Conservation (phyloP, 768 basidiomycete species). For the Leccinum boreale region DNA sequence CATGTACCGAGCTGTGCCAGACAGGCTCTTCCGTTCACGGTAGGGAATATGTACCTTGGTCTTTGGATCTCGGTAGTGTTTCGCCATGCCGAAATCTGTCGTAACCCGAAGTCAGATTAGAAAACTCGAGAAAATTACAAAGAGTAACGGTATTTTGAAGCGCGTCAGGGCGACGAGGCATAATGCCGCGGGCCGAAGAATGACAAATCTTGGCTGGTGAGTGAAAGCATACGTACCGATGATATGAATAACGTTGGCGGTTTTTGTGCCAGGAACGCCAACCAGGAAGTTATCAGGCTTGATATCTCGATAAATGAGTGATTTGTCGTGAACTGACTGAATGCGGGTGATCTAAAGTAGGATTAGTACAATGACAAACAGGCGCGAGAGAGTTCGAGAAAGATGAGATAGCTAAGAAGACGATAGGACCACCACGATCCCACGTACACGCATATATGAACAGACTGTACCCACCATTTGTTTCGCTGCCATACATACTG, state of each 20-base stretch:
- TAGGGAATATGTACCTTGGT: slow-evolving; percentile 99
- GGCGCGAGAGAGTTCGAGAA: slow-evolving; percentile 1
- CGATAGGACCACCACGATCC: not conserved
- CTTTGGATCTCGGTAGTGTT: slow-evolving; percentile 98
- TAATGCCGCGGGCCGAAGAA: slow-evolving; percentile 2
- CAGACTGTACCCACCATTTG: slow-evolving; percentile 76
- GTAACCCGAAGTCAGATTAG: slow-evolving; percentile 11
- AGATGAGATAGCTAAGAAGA: not conserved
- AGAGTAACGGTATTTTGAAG: not conserved
- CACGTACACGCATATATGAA: slow-evolving; percentile 1
- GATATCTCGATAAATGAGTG: slow-evolving; percentile 97
- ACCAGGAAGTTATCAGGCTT: slow-evolving; percentile 99
- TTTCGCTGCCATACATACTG: slow-evolving; percentile 97
- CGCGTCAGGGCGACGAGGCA: not conserved
- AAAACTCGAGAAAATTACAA: not conserved
- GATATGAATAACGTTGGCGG: slow-evolving; percentile 81
- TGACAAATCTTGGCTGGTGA: slow-evolving; percentile 6
- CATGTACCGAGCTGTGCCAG: slow-evolving; percentile 98
- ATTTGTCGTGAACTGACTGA: slow-evolving; percentile 97
- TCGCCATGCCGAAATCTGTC: slow-evolving; percentile 98
- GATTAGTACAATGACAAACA: slow-evolving; percentile 6
- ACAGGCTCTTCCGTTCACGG: slow-evolving; percentile 93
- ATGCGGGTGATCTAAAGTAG: slow-evolving; percentile 81
- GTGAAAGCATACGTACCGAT: slow-evolving; percentile 56
- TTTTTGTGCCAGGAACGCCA: slow-evolving; percentile 89